Conservation (phyloP, 2,329 filamentous ascomycete genomes). For the Aureobasidium sp. region DNA sequence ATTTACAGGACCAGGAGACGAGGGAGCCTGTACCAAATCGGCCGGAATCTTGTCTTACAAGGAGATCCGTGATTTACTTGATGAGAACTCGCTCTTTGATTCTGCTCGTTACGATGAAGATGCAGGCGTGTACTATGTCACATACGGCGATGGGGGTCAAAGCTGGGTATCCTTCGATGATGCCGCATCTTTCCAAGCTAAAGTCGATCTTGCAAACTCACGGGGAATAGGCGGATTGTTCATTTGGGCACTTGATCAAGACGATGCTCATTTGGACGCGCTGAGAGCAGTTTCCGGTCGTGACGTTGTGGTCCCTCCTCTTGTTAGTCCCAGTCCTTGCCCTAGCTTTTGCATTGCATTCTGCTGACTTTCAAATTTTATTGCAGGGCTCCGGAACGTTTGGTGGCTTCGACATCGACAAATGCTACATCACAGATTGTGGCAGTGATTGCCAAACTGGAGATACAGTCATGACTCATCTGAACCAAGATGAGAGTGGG, state of each 20-base stretch:
- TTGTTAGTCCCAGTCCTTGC: no score
- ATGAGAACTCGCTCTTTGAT: no score
- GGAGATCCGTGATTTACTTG: slow-evolving; percentile 19
- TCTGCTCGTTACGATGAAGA: no score
- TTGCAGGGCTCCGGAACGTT: no score
- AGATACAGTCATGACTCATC: no score
- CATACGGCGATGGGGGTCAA: background rate
- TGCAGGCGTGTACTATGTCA: background rate
- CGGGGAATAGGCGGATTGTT: background rate
- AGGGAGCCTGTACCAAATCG: slow-evolving; percentile 26
- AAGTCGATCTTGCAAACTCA: background rate
- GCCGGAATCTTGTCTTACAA: slow-evolving; percentile 20
- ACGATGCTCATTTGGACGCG: background rate
- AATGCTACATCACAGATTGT: no score
- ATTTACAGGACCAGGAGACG: slow-evolving; percentile 18
- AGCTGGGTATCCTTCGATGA: background rate
- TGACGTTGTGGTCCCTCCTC: no score
- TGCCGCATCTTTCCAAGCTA: background rate
- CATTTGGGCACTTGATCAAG: background rate
- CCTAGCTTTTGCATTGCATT: background rate
- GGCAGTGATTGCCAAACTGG: no score
- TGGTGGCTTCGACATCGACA: no score
- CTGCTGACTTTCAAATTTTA: no score
- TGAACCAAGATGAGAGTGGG: no score
- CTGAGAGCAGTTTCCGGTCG: no score